phyloP scores from a whole-genome alignment of 768 basidiomycete genomes.

The Tulasnella calospora region DNA sequence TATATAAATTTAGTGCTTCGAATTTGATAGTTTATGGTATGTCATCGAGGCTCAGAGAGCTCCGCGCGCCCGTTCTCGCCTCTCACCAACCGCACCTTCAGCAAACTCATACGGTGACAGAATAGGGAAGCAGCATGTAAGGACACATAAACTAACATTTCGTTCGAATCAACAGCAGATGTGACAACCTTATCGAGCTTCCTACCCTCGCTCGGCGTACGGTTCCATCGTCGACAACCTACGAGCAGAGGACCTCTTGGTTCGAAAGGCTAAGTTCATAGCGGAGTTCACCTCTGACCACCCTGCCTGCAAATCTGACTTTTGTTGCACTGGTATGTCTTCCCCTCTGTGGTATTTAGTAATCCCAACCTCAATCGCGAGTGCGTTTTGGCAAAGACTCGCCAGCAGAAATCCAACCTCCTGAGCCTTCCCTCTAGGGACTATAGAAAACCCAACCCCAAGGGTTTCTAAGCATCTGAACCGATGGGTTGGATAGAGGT shows the following conservation, averaged over 20 bases:
- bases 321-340: slow-evolving; percentile 40
- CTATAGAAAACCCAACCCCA: background rate
- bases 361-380: background rate
- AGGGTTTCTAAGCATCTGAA: background rate
- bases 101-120: no score
- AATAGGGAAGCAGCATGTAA: no score
- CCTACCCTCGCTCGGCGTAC: background rate
- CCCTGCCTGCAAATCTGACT: background rate
- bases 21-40: no score
- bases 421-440: background rate
- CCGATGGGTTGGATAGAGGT: background rate
- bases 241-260: background rate
- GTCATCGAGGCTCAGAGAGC: no score
- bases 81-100: no score
- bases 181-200: background rate
- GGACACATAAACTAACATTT: no score
- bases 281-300: background rate
- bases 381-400: background rate
- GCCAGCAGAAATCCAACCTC: background rate
- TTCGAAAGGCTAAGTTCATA: background rate
- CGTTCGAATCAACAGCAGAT: background rate
- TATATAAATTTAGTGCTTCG: no score
- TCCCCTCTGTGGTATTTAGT: background rate
- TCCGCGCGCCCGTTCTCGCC: no score
- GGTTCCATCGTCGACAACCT: background rate